These are phyloP conservation scores for Microbotryum violaceum DNA, from an alignment of 1,284 basidiomycete species.

Conservation along the genomic window DNA sequence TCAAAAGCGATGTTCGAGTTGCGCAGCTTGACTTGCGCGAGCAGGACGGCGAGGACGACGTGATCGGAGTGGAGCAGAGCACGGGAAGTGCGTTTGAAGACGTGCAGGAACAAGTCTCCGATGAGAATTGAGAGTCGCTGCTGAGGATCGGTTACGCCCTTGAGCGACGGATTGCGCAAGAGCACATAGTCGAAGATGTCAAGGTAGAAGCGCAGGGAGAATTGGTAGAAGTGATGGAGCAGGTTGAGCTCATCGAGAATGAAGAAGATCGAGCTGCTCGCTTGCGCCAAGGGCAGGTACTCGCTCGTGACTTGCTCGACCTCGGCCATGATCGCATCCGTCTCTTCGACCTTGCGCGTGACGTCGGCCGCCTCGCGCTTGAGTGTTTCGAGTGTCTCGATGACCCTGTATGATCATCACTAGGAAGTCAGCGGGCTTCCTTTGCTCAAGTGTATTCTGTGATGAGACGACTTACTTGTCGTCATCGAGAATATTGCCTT, in stretches of 20 bases:
- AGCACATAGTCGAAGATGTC: slow-evolving; percentile 96
- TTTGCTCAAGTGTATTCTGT: background rate
- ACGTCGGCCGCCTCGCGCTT: slow-evolving; percentile 97
- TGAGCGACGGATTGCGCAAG: slow-evolving; percentile 81
- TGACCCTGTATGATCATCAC: slow-evolving; percentile 51
- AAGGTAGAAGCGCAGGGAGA: slow-evolving; percentile 94
- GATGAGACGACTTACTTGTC: slow-evolving; percentile 55
- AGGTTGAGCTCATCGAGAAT: slow-evolving; percentile 88
- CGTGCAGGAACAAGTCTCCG: slow-evolving; percentile 81
- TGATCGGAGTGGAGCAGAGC: slow-evolving; percentile 87
- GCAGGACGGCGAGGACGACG: slow-evolving; percentile 78
- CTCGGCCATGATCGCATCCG: slow-evolving; percentile 89
- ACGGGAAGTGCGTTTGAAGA: slow-evolving; percentile 83
- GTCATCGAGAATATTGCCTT: slow-evolving; percentile 95
- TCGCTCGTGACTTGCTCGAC: slow-evolving; percentile 92
- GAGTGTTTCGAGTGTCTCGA: slow-evolving; percentile 90
- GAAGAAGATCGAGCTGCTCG: slow-evolving; percentile 96
- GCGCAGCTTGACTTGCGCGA: slow-evolving; percentile 77
- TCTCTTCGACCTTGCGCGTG: slow-evolving; percentile 93
- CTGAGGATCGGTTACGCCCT: slow-evolving; percentile 64
- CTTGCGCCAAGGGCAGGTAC: slow-evolving; percentile 89
- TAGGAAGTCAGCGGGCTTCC: background rate
- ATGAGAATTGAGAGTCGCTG: slow-evolving; percentile 74
- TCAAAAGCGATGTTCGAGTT: slow-evolving; percentile 60
- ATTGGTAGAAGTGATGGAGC: slow-evolving; percentile 98